Evolutionary conservation across 2,329 filamentous ascomycete genomes (phyloP).

Genomic region (Aschersonia sp.): DNA sequence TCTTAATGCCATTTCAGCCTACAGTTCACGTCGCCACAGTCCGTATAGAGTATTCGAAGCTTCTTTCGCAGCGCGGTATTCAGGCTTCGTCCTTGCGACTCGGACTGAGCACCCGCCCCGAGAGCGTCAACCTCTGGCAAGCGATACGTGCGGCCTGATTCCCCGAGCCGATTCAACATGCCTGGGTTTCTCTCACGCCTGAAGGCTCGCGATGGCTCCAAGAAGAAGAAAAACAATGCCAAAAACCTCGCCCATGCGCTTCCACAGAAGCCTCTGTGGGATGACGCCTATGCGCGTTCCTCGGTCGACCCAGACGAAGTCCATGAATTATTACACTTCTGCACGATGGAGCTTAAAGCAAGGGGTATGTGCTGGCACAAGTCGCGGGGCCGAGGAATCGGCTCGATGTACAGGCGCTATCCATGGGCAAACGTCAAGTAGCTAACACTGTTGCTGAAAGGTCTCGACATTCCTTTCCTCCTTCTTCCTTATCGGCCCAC

Average conservation of each 20-base stretch:
- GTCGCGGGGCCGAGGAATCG: background rate
- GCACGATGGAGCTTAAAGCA: constrained; percentile 83
- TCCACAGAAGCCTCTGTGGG: constrained; percentile 63
- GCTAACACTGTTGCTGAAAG: constrained; percentile 25
- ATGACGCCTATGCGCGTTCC: constrained; percentile 73
- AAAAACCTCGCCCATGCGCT: constrained; percentile 33
- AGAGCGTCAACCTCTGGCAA: too few species aligned
- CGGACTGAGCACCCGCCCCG: too few species aligned
- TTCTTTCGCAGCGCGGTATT: background rate
- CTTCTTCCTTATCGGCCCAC: constrained; percentile 88
- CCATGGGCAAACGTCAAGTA: background rate
- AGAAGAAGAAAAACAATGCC: constrained; percentile 52
- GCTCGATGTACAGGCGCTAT: background rate
- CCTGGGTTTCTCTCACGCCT: constrained; percentile 47
- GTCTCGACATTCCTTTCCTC: constrained; percentile 80
- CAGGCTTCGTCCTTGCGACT: background rate
- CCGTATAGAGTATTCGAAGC: background rate
- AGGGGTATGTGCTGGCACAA: constrained; percentile 50
- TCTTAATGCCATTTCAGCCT: too few species aligned
- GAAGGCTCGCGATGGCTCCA: constrained; percentile 59
- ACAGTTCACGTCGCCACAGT: too few species aligned
- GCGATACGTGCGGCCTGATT: background rate
- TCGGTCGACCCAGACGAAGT: constrained; percentile 82
- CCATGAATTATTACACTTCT: constrained; percentile 69
- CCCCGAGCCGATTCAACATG: constrained; percentile 23